Evolutionary conservation across 495 filamentous ascomycete genomes (phyloP).

Genomic region (Tuber magnatum): DNA sequence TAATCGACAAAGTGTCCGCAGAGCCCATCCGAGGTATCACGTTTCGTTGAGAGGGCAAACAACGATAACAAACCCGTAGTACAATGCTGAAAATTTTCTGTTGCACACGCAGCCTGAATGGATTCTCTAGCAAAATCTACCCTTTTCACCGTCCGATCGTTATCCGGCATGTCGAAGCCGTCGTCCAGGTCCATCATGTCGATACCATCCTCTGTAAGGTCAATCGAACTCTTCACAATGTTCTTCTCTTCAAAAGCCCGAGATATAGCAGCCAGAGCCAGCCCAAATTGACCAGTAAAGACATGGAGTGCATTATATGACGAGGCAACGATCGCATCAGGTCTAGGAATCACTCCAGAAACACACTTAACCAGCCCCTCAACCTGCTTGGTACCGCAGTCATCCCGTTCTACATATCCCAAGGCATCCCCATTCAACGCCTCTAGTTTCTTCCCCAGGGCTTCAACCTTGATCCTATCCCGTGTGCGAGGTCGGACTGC

Average conservation of each 20-base stretch:
- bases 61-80: constrained; percentile 33
- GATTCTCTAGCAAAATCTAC: constrained; percentile 46
- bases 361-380: constrained; percentile 36
- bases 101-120: constrained; percentile 52
- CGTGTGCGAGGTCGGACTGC: constrained; percentile 41
- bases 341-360: constrained; percentile 31
- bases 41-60: constrained; percentile 25
- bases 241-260: constrained; percentile 46
- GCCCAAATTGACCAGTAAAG: constrained; percentile 24
- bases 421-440: constrained; percentile 15
- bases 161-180: constrained; percentile 52
- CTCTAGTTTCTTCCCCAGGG: constrained; percentile 39
- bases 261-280: constrained; percentile 45
- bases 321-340: constrained; percentile 35
- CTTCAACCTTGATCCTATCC: constrained; percentile 35
- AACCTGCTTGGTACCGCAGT: constrained; percentile 32
- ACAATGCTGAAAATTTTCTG: constrained; percentile 41
- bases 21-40: constrained; percentile 11
- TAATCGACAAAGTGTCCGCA: constrained; percentile 32
- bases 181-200: constrained; percentile 78
- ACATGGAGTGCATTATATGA: constrained; percentile 13
- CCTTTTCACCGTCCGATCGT: constrained; percentile 47
- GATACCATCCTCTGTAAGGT: constrained; percentile 28
- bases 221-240: constrained; percentile 16
- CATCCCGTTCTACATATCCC: constrained; percentile 29